Percentiles rank a stretch among this genome's conserved stretches.
phyloP scores from a whole-genome alignment of 2,329 filamentous ascomycete species.

The Fusarium staphyleae region DNA sequence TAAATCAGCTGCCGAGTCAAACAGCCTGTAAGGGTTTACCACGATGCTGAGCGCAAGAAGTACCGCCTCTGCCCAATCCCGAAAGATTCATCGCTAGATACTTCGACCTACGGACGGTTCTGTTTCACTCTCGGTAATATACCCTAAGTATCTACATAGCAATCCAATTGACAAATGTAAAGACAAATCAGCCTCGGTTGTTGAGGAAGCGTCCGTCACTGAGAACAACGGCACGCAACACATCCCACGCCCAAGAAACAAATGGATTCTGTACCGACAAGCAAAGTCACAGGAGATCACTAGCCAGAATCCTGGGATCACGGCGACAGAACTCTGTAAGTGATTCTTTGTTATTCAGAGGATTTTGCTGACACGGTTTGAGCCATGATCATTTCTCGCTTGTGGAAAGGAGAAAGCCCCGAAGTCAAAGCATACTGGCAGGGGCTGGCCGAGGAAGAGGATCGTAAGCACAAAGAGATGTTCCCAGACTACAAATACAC shows the following conservation, averaged over 20 bases:
- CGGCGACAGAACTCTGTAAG: conserved; percentile 45
- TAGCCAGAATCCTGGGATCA: conserved; percentile 35
- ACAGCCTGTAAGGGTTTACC: conserved; percentile 40
- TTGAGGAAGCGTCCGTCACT: background rate
- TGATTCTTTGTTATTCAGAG: background rate
- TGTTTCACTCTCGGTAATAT: conserved; percentile 35
- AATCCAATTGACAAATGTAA: background rate
- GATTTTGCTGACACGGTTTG: background rate
- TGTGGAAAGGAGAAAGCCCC: conserved; percentile 42
- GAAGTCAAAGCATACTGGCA: conserved; percentile 37
- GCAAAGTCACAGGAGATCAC: conserved; percentile 38
- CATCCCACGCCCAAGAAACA: conserved; percentile 44
- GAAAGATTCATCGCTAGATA: conserved; percentile 14
- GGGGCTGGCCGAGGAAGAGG: conserved; percentile 35
- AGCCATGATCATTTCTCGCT: conserved; percentile 40
- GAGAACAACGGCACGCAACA: background rate
- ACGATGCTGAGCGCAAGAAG: conserved; percentile 33
- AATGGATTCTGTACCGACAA: conserved; percentile 47
- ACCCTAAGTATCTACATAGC: background rate
- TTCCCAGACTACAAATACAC: conserved; percentile 43
- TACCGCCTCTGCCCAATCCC: conserved; percentile 40
- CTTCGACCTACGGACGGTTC: conserved; percentile 22
- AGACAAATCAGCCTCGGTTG: background rate
- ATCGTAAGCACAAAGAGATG: conserved; percentile 38
- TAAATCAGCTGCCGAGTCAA: conserved; percentile 31